phyloP scores from a whole-genome alignment of 306 rosid species.

The Begonia masoniana region DNA sequence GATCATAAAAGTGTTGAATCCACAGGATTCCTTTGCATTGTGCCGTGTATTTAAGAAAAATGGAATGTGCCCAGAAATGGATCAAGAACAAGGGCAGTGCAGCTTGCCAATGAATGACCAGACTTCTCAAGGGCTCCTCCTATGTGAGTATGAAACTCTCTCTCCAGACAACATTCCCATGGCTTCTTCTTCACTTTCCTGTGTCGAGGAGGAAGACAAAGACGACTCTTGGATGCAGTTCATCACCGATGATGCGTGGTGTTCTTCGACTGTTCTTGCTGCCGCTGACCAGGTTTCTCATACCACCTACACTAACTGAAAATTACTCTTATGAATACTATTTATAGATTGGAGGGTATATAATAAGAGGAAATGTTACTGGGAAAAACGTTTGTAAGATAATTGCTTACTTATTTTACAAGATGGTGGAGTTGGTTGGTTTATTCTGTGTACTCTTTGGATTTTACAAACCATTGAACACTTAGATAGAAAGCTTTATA shows the following conservation, averaged over 20 bases:
- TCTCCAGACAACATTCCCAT: constrained; percentile 59
- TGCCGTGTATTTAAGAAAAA: constrained; percentile 98
- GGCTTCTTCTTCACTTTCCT: constrained; percentile 42
- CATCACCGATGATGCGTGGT: constrained; percentile 89
- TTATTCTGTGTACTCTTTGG: too few species aligned
- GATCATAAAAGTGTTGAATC: constrained; percentile 7
- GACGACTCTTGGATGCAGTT: constrained; percentile 99
- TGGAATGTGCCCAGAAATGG: constrained; percentile 77
- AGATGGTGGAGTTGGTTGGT: not conserved
- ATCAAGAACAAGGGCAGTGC: constrained; percentile 61
- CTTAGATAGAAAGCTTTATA: too few species aligned
- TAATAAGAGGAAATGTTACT: not conserved
- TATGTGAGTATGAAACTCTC: constrained; percentile 60
- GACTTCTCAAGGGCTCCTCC: constrained; percentile 20
- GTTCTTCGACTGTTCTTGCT: constrained; percentile 41
- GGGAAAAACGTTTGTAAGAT: not conserved
- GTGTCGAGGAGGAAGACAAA: constrained; percentile 70
- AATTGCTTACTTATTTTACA: not conserved
- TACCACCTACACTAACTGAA: constrained; percentile 55
- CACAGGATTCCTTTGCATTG: constrained; percentile 87
- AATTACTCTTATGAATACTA: not conserved
- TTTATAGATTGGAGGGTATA: constrained; percentile 7
- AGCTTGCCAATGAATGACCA: constrained; percentile 39
- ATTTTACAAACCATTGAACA: too few species aligned
- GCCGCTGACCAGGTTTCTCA: constrained; percentile 52